Evolutionary conservation across 768 basidiomycete species (phyloP).

Genomic region (Termitomyces heimii): DNA sequence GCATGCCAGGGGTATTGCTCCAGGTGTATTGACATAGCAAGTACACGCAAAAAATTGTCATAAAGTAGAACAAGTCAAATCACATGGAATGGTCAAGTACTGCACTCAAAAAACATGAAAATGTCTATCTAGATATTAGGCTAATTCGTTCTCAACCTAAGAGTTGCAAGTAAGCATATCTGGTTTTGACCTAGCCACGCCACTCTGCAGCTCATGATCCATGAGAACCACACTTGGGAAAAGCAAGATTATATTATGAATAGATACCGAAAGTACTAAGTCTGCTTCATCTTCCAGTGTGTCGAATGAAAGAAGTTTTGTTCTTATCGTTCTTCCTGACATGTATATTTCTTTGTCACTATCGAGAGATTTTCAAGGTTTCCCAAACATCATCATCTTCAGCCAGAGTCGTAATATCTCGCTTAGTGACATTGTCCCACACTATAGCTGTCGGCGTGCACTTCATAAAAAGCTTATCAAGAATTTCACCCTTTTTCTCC

Average conservation of each 20-base stretch:
- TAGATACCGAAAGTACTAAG: conserved; percentile 7
- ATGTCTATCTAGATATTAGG: too few species aligned
- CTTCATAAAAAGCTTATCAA: conserved; percentile 61
- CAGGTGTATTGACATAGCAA: too few species aligned
- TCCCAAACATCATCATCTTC: conserved; percentile 68
- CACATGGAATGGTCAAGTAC: too few species aligned
- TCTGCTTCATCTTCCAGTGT: not conserved
- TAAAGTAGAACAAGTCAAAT: too few species aligned
- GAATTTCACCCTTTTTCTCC: conserved; percentile 51
- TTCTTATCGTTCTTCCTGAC: conserved; percentile 17
- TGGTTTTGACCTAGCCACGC: too few species aligned
- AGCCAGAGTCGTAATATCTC: conserved; percentile 3
- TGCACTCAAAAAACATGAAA: too few species aligned
- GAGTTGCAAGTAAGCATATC: too few species aligned
- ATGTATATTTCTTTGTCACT: conserved; percentile 19
- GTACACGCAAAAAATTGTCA: too few species aligned
- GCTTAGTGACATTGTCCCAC: conserved; percentile 44
- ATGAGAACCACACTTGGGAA: conserved; percentile 93
- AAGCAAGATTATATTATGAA: conserved; percentile 64
- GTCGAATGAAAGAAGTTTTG: not conserved
- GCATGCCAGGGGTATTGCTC: too few species aligned
- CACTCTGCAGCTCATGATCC: conserved; percentile 26
- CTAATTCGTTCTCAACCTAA: too few species aligned
- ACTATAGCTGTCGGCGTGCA: conserved; percentile 54
- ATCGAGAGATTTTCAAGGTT: conserved; percentile 46